Evolutionary conservation across 78 protist genomes (phyloP).

Genomic region (Pigoraptor vietnamica): DNA sequence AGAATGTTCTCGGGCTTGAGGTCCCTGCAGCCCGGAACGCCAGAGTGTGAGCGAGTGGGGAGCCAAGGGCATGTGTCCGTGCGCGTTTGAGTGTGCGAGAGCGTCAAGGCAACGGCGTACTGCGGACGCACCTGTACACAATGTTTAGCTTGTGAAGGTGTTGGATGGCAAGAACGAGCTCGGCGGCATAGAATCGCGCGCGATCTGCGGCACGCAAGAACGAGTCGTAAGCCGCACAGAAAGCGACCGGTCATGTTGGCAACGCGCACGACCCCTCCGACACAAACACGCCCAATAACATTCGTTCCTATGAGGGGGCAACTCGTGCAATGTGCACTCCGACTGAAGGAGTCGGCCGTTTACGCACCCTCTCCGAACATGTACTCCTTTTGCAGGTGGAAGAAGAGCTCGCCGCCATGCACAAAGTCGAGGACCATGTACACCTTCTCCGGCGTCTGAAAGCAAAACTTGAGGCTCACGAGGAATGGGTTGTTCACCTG

Average conservation of each 20-base stretch:
- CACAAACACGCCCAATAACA: too few relatives aligned
- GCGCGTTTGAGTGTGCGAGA: slow-evolving; percentile 76
- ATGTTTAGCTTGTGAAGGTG: slow-evolving; percentile 69
- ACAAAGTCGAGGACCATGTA: slow-evolving; percentile 42
- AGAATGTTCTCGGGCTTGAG: slow-evolving; percentile 85
- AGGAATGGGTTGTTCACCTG: slow-evolving; percentile 52
- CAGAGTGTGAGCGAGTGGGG: neutral
- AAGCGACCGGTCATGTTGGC: too few relatives aligned
- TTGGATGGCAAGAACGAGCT: slow-evolving; percentile 70
- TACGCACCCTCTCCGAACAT: slow-evolving; percentile 61
- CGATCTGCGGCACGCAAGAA: too few relatives aligned
- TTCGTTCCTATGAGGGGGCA: too few relatives aligned
- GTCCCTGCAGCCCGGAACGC: neutral
- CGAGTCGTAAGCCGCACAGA: too few relatives aligned
- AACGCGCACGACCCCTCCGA: too few relatives aligned
- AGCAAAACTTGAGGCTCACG: slow-evolving; percentile 52
- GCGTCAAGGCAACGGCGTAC: too few relatives aligned
- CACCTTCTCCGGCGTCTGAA: slow-evolving; percentile 54
- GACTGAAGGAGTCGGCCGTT: too few relatives aligned
- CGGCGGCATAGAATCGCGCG: slow-evolving; percentile 69
- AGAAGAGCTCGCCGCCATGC: slow-evolving; percentile 64
- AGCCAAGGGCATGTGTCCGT: slow-evolving; percentile 76
- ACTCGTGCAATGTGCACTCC: too few relatives aligned
- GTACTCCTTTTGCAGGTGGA: slow-evolving; percentile 67
- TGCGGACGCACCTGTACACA: too few relatives aligned